phyloP scores from a whole-genome alignment of 2,329 filamentous ascomycete species.

The Alternaria longipes region DNA sequence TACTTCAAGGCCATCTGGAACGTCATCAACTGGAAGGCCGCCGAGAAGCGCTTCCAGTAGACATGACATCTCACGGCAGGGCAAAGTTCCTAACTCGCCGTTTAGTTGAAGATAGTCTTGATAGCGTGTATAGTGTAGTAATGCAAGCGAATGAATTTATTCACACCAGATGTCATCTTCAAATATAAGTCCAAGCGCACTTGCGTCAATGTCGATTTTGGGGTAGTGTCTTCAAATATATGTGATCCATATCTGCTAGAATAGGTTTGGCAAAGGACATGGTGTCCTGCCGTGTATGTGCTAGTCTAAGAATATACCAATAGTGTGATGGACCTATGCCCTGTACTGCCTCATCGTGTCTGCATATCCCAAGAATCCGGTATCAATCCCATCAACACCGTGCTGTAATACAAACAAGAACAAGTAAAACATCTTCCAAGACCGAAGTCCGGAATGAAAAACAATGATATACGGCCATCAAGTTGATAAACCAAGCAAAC shows the following conservation, averaged over 20 bases:
- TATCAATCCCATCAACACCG: neutral
- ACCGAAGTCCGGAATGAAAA: neutral
- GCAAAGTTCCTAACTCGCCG: constrained; percentile 11
- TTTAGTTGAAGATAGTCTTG: neutral
- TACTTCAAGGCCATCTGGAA: constrained; percentile 96
- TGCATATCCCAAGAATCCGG: neutral
- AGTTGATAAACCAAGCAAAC: neutral
- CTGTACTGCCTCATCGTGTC: neutral
- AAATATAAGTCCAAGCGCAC: neutral
- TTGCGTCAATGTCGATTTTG: neutral
- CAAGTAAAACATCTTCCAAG: neutral
- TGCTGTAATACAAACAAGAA: constrained; percentile 1
- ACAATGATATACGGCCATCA: neutral
- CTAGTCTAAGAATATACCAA: neutral
- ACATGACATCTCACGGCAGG: neutral
- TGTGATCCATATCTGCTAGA: neutral
- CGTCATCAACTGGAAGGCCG: constrained; percentile 94
- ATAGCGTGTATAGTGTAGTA: constrained; percentile 12
- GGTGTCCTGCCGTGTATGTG: neutral
- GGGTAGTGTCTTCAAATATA: neutral
- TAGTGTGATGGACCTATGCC: neutral
- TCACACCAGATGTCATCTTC: neutral
- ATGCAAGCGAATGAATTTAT: constrained; percentile 3
- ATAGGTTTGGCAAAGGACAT: neutral
- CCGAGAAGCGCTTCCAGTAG: constrained; percentile 75